phyloP scores from a whole-genome alignment of 73 alveolate genomes.

The Paramecium primaurelia region DNA sequence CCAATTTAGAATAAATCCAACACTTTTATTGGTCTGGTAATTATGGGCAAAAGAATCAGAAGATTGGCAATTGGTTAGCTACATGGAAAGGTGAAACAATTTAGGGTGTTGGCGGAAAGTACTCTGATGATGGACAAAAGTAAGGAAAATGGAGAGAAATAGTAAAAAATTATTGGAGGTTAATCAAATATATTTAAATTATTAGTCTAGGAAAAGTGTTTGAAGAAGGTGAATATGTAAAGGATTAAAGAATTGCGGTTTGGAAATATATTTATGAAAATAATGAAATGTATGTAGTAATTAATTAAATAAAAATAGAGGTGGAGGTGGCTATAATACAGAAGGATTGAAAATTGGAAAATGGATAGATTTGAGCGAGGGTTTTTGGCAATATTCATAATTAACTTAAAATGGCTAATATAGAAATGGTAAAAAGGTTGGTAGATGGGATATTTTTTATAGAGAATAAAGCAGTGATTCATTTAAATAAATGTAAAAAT shows the following conservation, averaged over 20 bases:
- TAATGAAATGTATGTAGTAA: neutral
- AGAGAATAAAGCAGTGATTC: neutral
- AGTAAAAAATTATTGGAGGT: neutral
- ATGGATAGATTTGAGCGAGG: neutral
- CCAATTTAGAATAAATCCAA: neutral
- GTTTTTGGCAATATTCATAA: neutral
- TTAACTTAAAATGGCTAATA: neutral
- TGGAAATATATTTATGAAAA: neutral
- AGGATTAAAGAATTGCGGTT: neutral
- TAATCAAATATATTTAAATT: neutral
- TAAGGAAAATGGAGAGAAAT: neutral
- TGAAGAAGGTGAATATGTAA: neutral
- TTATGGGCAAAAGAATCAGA: neutral
- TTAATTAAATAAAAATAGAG: neutral
- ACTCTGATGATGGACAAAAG: neutral
- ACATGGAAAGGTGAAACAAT: neutral
- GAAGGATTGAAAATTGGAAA: neutral
- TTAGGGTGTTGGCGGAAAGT: neutral
- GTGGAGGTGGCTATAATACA: neutral
- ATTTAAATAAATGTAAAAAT: neutral
- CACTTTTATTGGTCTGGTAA: neutral
- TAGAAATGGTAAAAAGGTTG: neutral
- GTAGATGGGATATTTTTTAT: neutral
- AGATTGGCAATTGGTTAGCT: neutral
- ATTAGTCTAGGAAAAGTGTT: neutral